These are phyloP conservation scores for Backusella australiensis DNA, from an alignment of 192 early-diverging fungal species.

Conservation along the genomic window DNA sequence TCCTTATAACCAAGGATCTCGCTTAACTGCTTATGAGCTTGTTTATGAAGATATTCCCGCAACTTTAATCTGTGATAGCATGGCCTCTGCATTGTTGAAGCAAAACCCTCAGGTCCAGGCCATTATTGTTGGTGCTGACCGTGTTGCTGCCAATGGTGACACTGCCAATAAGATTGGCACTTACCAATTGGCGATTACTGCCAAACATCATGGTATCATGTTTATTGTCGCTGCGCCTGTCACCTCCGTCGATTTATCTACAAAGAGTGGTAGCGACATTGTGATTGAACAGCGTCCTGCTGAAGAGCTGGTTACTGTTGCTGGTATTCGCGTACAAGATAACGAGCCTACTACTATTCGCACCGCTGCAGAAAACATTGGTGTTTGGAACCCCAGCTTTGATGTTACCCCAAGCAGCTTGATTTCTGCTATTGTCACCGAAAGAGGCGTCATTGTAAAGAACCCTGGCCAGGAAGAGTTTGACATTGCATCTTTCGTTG, in stretches of 20 bases:
- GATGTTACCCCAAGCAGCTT: slow-evolving; percentile 89
- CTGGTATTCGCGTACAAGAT: slow-evolving; percentile 52
- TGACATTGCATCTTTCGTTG: slow-evolving; percentile 49
- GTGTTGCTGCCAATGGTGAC: slow-evolving; percentile 95
- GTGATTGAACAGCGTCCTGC: slow-evolving; percentile 81
- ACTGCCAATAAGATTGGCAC: slow-evolving; percentile 99
- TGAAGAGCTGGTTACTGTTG: slow-evolving; percentile 69
- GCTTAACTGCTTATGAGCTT: slow-evolving; percentile 94
- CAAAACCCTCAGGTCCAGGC: slow-evolving; percentile 64
- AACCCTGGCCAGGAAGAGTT: slow-evolving; percentile 43
- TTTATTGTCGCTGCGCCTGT: slow-evolving; percentile 98
- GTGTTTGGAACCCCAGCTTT: slow-evolving; percentile 98
- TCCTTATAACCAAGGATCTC: slow-evolving; percentile 97
- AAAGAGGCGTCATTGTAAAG: slow-evolving; percentile 77
- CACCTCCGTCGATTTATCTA: slow-evolving; percentile 85
- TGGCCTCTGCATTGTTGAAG: slow-evolving; percentile 80
- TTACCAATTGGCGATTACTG: slow-evolving; percentile 94
- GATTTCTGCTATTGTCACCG: slow-evolving; percentile 91
- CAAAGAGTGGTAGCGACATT: slow-evolving; percentile 70
- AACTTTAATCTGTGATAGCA: slow-evolving; percentile 89
- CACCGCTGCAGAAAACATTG: slow-evolving; percentile 79
- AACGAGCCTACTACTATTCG: slow-evolving; percentile 49
- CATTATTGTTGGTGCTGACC: slow-evolving; percentile 95
- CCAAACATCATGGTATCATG: slow-evolving; percentile 74
- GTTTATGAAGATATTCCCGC: slow-evolving; percentile 89